Conservation (phyloP, 768 basidiomycete species). For the Neoboletus brunneissimus region DNA sequence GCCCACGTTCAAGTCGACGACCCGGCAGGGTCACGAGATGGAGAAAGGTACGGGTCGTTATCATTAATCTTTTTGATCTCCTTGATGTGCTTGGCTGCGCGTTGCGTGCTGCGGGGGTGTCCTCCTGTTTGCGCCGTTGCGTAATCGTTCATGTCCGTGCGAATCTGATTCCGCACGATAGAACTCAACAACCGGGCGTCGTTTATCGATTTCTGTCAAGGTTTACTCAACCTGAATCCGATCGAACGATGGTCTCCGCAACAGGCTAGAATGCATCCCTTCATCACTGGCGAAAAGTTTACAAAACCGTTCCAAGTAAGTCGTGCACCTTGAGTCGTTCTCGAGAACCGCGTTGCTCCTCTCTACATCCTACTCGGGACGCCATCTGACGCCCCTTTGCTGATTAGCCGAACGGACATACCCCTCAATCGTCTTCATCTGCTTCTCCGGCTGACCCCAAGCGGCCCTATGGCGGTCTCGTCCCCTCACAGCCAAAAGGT, state of each 20-base stretch:
- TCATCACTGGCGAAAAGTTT: conserved; percentile 97
- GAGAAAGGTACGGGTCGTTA: conserved; percentile 77
- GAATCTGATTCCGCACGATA: conserved; percentile 34
- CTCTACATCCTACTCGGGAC: conserved; percentile 1
- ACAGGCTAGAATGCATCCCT: conserved; percentile 93
- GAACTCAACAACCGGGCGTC: conserved; percentile 92
- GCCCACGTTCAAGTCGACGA: conserved; percentile 74
- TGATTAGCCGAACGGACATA: conserved; percentile 51
- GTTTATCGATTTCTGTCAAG: conserved; percentile 97
- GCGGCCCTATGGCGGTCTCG: conserved; percentile 89
- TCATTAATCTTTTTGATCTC: neutral
- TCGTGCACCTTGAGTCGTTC: neutral
- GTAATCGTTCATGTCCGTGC: conserved; percentile 8
- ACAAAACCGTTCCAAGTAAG: conserved; percentile 80
- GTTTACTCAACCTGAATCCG: conserved; percentile 90
- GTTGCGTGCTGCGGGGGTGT: neutral
- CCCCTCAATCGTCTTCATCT: conserved; percentile 31
- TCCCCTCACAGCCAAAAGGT: conserved; percentile 84
- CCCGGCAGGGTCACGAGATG: conserved; percentile 72
- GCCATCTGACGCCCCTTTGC: conserved; percentile 4
- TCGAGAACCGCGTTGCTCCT: neutral
- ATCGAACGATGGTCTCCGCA: conserved; percentile 96
- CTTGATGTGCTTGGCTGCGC: neutral
- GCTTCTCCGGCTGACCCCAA: conserved; percentile 58
- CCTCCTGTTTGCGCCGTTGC: conserved; percentile 1